These are phyloP conservation scores for Rhizopus sp. DNA, from an alignment of 371 early-diverging fungal species.

Conservation along the genomic window DNA sequence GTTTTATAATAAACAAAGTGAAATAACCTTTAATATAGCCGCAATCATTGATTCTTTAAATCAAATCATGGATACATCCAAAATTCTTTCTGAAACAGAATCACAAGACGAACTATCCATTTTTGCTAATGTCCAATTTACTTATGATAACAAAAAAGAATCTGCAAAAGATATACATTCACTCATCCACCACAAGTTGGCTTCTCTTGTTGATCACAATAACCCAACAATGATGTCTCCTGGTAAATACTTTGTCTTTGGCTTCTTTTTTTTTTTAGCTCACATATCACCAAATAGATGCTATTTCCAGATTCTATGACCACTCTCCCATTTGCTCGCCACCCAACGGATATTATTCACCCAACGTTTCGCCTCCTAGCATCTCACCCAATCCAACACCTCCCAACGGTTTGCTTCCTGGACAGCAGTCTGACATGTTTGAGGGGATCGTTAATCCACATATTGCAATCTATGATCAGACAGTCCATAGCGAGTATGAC, in stretches of 20 bases:
- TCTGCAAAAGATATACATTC: slow-evolving; percentile 29
- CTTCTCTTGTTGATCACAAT: slow-evolving; percentile 23
- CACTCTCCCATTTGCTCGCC: slow-evolving; percentile 25
- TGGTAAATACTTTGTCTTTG: slow-evolving; percentile 11
- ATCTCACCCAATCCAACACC: slow-evolving; percentile 29
- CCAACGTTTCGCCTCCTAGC: slow-evolving; percentile 29
- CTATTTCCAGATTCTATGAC: slow-evolving; percentile 25
- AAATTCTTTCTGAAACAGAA: slow-evolving; percentile 38
- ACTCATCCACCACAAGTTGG: slow-evolving; percentile 25
- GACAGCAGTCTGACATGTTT: slow-evolving; percentile 3
- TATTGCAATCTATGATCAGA: slow-evolving; percentile 20
- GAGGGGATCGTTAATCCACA: slow-evolving; percentile 25
- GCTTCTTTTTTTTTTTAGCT: background rate
- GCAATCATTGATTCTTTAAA: slow-evolving; percentile 33
- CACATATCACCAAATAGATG: slow-evolving; percentile 16
- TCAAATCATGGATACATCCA: slow-evolving; percentile 34
- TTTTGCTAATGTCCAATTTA: slow-evolving; percentile 61
- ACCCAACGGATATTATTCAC: slow-evolving; percentile 31
- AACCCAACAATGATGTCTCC: slow-evolving; percentile 24
- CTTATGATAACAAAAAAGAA: slow-evolving; percentile 50
- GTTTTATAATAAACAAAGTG: slow-evolving; percentile 12
- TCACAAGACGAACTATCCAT: slow-evolving; percentile 41
- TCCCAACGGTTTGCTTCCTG: slow-evolving; percentile 21
- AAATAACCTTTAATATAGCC: slow-evolving; percentile 12
- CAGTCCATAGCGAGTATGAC: slow-evolving; percentile 11